Conservation (phyloP, 345 rosid species). For the Populus ilicifolia region DNA sequence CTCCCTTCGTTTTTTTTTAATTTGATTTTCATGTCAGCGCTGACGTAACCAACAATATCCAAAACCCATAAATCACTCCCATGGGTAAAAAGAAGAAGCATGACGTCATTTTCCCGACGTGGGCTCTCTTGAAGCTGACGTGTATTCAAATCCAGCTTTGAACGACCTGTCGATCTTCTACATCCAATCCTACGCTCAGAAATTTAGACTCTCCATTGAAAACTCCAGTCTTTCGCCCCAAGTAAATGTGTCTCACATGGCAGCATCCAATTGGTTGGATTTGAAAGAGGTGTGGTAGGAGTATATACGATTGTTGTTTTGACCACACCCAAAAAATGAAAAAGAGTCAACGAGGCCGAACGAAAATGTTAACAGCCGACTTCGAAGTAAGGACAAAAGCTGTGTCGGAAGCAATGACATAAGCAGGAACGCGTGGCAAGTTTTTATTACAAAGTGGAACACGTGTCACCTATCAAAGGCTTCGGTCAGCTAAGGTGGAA, state of each 20-base stretch:
- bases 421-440: not conserved
- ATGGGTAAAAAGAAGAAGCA: not conserved
- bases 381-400: not conserved
- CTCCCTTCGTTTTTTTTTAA: not conserved
- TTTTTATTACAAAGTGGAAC: not conserved
- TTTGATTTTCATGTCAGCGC: not conserved
- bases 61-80: no score
- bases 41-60: not conserved
- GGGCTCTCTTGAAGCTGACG: conserved; percentile 4
- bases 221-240: not conserved
- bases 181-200: not conserved
- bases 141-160: not conserved
- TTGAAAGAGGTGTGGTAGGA: not conserved
- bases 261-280: not conserved
- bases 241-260: not conserved
- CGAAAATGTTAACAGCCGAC: conserved; percentile 8
- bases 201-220: not conserved
- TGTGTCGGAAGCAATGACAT: conserved; percentile 41
- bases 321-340: not conserved
- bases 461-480: not conserved
- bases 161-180: not conserved
- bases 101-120: conserved; percentile 4
- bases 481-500: conserved; percentile 4
- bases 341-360: conserved; percentile 9
- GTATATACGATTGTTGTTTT: not conserved